These are phyloP conservation scores for Mrakia gelida DNA, from an alignment of 768 basidiomycete species.

Conservation along the genomic window DNA sequence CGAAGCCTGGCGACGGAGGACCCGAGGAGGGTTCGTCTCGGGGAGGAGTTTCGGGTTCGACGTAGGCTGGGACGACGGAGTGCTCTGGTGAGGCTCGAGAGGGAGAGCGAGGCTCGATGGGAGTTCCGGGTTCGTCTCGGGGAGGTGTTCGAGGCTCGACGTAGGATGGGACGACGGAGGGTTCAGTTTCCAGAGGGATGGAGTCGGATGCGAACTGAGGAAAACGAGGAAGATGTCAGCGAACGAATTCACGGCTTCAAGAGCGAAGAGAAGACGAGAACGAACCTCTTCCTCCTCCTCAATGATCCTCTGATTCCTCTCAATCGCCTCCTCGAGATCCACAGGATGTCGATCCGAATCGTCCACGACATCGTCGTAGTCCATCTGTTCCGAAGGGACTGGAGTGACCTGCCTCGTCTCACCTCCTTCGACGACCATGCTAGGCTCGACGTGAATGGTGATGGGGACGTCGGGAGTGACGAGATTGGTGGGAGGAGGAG, in stretches of 20 bases:
- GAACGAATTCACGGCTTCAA: background rate
- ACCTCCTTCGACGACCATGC: background rate
- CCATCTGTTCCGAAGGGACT: background rate
- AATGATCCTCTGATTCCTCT: background rate
- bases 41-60: background rate
- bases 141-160: background rate
- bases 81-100: background rate
- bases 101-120: background rate
- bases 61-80: background rate
- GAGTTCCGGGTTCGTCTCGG: no score
- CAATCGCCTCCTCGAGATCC: background rate
- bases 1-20: background rate
- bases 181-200: background rate
- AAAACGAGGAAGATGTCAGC: background rate
- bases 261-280: background rate
- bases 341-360: background rate
- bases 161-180: slow-evolving; percentile 4
- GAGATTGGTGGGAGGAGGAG: background rate
- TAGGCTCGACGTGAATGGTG: background rate
- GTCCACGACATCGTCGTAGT: background rate
- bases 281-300: background rate
- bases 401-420: background rate
- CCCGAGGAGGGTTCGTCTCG: background rate
- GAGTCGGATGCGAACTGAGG: background rate
- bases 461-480: background rate